A percentile compares a stretch with the other conserved stretches of the same genome.
These are phyloP conservation scores for Luvunga scandens DNA, from an alignment of 345 rosid genomes.

Conservation along the genomic window DNA sequence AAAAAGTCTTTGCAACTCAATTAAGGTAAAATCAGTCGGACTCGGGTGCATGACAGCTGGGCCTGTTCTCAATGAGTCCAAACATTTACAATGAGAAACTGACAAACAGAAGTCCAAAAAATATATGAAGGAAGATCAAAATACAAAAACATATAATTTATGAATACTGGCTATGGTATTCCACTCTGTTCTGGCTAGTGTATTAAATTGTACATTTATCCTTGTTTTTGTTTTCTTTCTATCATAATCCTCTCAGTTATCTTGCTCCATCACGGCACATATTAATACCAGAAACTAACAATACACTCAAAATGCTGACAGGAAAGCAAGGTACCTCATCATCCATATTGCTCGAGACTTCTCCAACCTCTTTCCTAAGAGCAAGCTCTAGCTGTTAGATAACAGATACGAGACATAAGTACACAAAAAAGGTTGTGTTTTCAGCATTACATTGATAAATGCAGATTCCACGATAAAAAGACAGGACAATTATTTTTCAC, in stretches of 20 bases:
- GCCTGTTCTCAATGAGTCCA: background rate
- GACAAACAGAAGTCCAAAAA: too few species aligned
- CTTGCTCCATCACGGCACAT: background rate
- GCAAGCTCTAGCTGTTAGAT: constrained; percentile 72
- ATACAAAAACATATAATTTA: background rate
- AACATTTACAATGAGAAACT: too few species aligned
- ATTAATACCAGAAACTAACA: background rate
- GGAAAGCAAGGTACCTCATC: constrained; percentile 54
- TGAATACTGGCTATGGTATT: background rate
- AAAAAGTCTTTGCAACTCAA: background rate
- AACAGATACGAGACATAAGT: constrained; percentile 14
- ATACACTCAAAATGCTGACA: background rate
- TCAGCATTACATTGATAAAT: background rate
- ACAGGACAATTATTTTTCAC: background rate
- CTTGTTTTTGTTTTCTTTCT: background rate
- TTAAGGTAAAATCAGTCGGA: background rate
- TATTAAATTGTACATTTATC: background rate
- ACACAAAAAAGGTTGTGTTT: background rate
- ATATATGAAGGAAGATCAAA: background rate
- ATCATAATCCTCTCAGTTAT: background rate
- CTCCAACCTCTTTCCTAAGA: constrained; percentile 59
- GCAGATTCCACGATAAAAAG: background rate
- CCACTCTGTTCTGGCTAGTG: background rate
- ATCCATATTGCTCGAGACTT: constrained; percentile 36
- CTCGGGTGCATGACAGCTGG: background rate